These are phyloP conservation scores for Mortierella sp. DNA, from an alignment of 371 early-diverging fungal genomes.

Conservation along the genomic window DNA sequence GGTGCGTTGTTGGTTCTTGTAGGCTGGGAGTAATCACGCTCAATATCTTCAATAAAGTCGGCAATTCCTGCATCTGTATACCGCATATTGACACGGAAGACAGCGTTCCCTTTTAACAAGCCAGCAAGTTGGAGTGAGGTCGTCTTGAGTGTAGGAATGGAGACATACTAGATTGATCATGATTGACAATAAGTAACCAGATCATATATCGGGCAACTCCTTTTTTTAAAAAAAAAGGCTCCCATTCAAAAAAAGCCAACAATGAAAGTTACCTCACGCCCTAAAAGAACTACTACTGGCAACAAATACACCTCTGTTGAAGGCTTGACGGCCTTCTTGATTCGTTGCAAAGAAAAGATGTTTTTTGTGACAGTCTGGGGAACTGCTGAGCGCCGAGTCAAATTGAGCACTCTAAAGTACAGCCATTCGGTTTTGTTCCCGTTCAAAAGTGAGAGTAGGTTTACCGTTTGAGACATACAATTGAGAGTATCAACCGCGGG, in stretches of 20 bases:
- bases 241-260: too few relatives aligned
- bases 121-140: slow-evolving; percentile 67
- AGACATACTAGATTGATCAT: slow-evolving; percentile 58
- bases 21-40: slow-evolving; percentile 25
- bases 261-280: slow-evolving; percentile 55
- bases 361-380: slow-evolving; percentile 43
- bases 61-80: slow-evolving; percentile 60
- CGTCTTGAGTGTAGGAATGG: slow-evolving; percentile 59
- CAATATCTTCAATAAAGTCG: slow-evolving; percentile 59
- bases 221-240: too few relatives aligned
- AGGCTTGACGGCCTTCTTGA: slow-evolving; percentile 45
- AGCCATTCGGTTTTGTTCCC: background rate
- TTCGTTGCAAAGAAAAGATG: slow-evolving; percentile 44
- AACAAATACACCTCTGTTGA: slow-evolving; percentile 45
- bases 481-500: background rate
- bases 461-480: background rate
- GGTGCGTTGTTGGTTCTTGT: slow-evolving; percentile 12
- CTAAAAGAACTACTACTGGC: slow-evolving; percentile 48
- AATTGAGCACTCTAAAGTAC: slow-evolving; percentile 31
- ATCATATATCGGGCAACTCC: too few relatives aligned
- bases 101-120: slow-evolving; percentile 62
- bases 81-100: slow-evolving; percentile 64
- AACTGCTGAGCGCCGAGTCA: slow-evolving; percentile 48
- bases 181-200: background rate
- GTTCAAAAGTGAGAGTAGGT: background rate